phyloP scores from a whole-genome alignment of 192 early-diverging fungal species.

The Backusella tarrabulga region DNA sequence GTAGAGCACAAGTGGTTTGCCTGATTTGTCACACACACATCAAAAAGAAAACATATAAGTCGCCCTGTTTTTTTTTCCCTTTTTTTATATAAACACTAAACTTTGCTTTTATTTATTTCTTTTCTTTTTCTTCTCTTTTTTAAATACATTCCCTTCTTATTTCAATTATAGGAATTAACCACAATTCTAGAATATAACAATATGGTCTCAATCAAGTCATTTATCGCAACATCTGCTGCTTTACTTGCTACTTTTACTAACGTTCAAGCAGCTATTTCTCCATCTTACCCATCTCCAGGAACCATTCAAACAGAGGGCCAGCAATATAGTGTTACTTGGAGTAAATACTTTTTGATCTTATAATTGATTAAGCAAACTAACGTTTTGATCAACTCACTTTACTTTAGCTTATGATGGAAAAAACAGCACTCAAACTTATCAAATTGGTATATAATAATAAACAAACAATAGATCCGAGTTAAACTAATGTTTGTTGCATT shows the following conservation, averaged over 20 bases:
- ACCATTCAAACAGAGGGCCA: constrained; percentile 25
- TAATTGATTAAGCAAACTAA: not conserved
- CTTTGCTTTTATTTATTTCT: not conserved
- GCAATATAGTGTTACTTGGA: constrained; percentile 23
- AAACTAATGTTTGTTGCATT: not conserved
- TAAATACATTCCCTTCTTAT: not conserved
- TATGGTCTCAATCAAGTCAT: constrained; percentile 12
- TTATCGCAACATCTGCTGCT: constrained; percentile 1
- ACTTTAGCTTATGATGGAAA: constrained; percentile 4
- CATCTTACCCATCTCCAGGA: constrained; percentile 27
- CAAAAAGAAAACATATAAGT: not conserved
- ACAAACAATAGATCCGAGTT: not conserved
- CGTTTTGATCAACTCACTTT: not conserved
- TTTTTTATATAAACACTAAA: not conserved
- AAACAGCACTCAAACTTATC: not conserved
- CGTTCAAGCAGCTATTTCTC: constrained; percentile 23
- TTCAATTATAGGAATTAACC: not conserved
- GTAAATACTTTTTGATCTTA: constrained; percentile 16
- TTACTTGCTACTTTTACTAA: constrained; percentile 16
- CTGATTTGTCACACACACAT: not conserved
- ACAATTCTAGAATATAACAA: not conserved
- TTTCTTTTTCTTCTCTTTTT: not conserved
- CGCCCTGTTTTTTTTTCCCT: not conserved
- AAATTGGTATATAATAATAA: constrained; percentile 6
- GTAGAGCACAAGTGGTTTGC: constrained; percentile 7